Evolutionary conservation across 2,329 filamentous ascomycete species (phyloP), one percentile per base, ranked within the genome.

Genomic region (Clonostachys sp.): DNA sequence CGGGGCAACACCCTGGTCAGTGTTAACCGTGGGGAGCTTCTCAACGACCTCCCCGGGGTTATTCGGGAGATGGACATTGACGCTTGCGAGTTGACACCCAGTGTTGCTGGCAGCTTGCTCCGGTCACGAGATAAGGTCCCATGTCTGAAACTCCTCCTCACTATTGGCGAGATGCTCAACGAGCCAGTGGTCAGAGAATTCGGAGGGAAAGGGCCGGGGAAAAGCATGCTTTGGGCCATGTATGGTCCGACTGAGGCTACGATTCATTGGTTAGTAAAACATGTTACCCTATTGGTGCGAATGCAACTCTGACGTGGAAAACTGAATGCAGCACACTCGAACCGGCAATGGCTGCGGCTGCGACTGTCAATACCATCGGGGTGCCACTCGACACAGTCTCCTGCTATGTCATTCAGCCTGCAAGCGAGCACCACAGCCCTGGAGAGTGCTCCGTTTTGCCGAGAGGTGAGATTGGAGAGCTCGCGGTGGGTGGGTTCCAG

Each of bases 161-260:
- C 91, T 0, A 96, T 96, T 55, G 91, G 91, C 6, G 91, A 96
- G 65, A 96, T 95, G 91, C 77, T 96, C 35, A 95, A 87, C 5
- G 73, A 77, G 40, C 78, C 81, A 9, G 85, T 96, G 3, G 75
- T 96, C 18, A 70, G 80, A 35, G 89, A 95, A 59, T 96, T 94
- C 71, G 90, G 89, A 6, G 81, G 81, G 3, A 68, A 72, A 10
- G 58, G 64, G 1, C 60, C 59, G 1, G 67, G 66, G 8, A 61
- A 71, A 3, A 84, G 87, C 54, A 83, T 95, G 41, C 73, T 96
- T 1, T 91, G 89, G 78, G 91, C 85, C 34, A 95, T 96, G 90
- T 96, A 96, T 60, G 91, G 91, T 1, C 91, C 91, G 2, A 96
- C 91, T 0, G 91, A 96, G 67, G 89, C 89, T 8, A 83, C 91